Conservation (phyloP, 306 rosid species). For the Boehmeria nivea region DNA sequence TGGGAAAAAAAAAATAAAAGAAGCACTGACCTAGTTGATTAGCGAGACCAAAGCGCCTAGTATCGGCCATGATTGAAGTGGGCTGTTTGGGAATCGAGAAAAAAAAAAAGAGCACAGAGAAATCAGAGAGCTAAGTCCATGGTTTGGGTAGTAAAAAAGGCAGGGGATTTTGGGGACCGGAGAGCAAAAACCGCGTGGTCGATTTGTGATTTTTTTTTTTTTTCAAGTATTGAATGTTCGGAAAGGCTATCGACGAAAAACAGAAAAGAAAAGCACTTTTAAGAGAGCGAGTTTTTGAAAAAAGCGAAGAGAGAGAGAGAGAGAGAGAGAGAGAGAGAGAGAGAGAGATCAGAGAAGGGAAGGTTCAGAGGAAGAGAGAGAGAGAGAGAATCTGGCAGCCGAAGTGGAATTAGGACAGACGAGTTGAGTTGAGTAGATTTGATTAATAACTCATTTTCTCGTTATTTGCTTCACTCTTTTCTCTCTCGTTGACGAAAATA, state of each 20-base stretch:
- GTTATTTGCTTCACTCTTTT: neutral
- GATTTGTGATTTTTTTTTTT: no score
- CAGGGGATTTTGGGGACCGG: neutral
- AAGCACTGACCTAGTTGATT: constrained; percentile 31
- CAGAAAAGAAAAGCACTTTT: neutral
- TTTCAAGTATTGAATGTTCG: neutral
- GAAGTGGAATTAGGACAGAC: neutral
- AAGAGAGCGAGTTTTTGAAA: neutral
- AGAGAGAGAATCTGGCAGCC: neutral
- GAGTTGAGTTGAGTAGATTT: neutral
- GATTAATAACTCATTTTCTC: neutral
- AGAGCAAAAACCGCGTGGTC: neutral
- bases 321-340: neutral
- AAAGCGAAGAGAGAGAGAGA: neutral
- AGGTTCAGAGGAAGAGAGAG: constrained; percentile 21
- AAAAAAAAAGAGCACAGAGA: neutral
- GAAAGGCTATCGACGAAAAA: neutral
- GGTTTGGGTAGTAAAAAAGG: neutral
- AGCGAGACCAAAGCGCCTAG: constrained; percentile 29
- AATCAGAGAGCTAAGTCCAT: neutral
- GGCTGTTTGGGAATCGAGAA: neutral
- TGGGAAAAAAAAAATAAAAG: neutral
- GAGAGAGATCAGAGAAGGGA: constrained; percentile 4
- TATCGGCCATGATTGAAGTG: constrained; percentile 35
- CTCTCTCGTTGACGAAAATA: constrained; percentile 5